Evolutionary conservation across 148 eudicot genomes (phyloP), one percentile per base, ranked within the genome.

Genomic region (Silene latifolia): DNA sequence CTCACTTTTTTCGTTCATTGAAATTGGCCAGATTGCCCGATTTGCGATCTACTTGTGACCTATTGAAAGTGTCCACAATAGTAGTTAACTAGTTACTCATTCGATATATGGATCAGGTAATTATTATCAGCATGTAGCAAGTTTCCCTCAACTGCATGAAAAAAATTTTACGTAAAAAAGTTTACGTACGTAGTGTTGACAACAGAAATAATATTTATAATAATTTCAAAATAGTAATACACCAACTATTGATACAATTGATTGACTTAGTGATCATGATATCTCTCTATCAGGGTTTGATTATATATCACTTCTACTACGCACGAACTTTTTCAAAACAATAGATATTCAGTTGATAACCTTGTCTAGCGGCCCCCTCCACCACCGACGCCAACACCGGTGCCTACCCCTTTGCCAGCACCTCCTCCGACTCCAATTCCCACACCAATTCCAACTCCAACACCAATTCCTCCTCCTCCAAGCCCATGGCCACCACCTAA

Each of bases 321-420:
- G 18, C 4, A 51, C 56, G 5, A 27, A n/a, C n/a, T n/a, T 27
- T 27, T 27, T 27, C 29, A 27, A 69, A 61, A 9, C 19, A 24
- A 76, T 7, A 15, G 0, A 25, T 17, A 12, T 54, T 10, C 8
- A 70, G 0, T 63, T n/a, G n/a, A 53, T 9, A 61, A 63, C 19
- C 10, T 53, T 44, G 9, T 35, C n/a, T 78, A 80, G 53, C 67
- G 82, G 44, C 79, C 11, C 15, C 79, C 75, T 18, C 82, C 76
- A 72, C 79, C 82, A 70, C 82, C 82, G 39, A 71, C 78, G 46
- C 81, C 77, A 65, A 74, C 72, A 54, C 79, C 79, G 10, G 72
- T 80, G 61, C 79, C 79, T 15, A 75, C 79, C 25, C 82, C 82
- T 35, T 64, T 66, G 21, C 75, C 79, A 14, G 65, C 75, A 23